These are phyloP conservation scores for Talaromyces sp. DNA, from an alignment of 2,329 filamentous ascomycete genomes.

Conservation along the genomic window DNA sequence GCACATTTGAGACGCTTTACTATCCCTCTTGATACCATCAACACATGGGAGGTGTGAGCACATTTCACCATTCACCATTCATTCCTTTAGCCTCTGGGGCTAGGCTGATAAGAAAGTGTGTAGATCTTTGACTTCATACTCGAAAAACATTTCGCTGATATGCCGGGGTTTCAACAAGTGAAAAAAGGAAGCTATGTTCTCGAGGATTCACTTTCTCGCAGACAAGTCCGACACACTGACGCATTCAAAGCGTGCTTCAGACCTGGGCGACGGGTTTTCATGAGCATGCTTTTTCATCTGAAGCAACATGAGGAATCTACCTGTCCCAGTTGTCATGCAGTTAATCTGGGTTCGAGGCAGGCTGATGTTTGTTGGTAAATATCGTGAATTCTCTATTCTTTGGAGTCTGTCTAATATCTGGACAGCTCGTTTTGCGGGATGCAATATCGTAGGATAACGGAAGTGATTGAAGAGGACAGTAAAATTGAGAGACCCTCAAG, in stretches of 20 bases:
- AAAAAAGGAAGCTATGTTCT: background rate
- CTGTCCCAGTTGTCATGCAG: background rate
- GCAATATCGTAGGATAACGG: background rate
- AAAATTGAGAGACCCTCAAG: background rate
- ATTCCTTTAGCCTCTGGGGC: background rate
- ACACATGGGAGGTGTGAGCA: slow-evolving; percentile 5
- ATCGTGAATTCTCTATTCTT: background rate
- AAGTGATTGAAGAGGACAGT: background rate
- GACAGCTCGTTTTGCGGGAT: background rate
- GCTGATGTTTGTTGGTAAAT: background rate
- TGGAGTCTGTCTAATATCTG: background rate
- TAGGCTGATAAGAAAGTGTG: background rate
- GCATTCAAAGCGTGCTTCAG: background rate
- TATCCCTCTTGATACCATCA: background rate
- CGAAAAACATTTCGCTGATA: background rate
- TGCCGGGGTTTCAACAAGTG: background rate
- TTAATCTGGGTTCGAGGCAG: background rate
- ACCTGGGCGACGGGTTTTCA: background rate
- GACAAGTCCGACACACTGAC: background rate
- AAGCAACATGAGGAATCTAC: background rate
- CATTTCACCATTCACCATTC: background rate
- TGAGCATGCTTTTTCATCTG: slow-evolving; percentile 1
- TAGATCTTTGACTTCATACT: slow-evolving; percentile 4
- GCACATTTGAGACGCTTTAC: background rate
- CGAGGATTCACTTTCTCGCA: background rate